Evolutionary conservation across 352 stramenopile species (phyloP), one percentile per base, ranked within the genome.

Genomic region (Pythium rishiriense): DNA sequence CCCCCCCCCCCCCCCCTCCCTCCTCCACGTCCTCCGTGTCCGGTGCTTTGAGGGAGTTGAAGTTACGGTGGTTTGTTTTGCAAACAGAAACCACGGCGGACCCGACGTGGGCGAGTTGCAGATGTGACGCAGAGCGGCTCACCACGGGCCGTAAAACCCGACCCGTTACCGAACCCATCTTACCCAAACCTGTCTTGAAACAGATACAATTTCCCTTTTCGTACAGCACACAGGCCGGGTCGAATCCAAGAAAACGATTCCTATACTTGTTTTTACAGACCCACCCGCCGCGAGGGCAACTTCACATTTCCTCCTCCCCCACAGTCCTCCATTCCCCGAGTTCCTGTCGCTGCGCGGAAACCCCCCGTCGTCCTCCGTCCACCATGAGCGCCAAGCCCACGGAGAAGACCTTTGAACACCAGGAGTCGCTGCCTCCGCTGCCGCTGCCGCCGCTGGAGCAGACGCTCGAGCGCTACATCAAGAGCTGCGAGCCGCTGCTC

Each of bases 361-460:
- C 37, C 37, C 11, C 33, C 10, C 31, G 31, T 37, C 31, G 6
- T 37, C 31, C 31, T 37, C 35, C 12, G 17, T 17, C 12, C 35
- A 43, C 37, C 11, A 43, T 43, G 37, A 43, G 37, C n/a, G n/a
- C n/a, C 37, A 17, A 12, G 37, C 37, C 37, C 37, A 25, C 63
- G 19, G 86, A 95, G 63, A 77, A 72, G 55, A 96, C 87, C 51
- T 87, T 87, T 62, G 78, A 91, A 73, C 83, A 82, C 70, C 85
- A 96, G 67, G 87, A 96, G 59, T 77, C 91, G 46, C 74, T 99
- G 29, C 96, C 97, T 52, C 62, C 84, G 53, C 83, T 99, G 47
- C 97, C 97, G 26, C 76, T 99, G 42, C 96, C 96, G 11, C 72
- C 88, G 10, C 77, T 99, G 41, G 90, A 98, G 63, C 82, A 99